These are phyloP conservation scores for Scheffersomyces lignosus DNA, from an alignment of 805 yeast genomes.

Conservation along the genomic window DNA sequence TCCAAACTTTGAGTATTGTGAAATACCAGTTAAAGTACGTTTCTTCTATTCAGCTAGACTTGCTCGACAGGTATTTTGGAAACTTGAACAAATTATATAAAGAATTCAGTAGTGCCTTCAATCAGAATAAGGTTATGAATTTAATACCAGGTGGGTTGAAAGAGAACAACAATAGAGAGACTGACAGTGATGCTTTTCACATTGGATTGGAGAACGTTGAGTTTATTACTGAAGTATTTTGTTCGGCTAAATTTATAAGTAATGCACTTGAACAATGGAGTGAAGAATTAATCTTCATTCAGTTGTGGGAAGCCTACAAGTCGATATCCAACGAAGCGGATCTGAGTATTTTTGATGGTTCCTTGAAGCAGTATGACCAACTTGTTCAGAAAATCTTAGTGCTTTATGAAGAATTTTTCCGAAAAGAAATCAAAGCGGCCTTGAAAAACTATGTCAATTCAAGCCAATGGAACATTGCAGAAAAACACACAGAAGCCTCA, in stretches of 20 bases:
- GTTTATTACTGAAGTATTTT: constrained; percentile 31
- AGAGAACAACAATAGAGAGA: constrained; percentile 28
- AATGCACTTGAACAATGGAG: constrained; percentile 38
- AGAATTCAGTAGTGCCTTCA: constrained; percentile 40
- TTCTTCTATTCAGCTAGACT: constrained; percentile 54
- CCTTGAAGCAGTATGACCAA: constrained; percentile 21
- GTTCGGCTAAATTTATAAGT: constrained; percentile 31
- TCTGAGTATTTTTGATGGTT: constrained; percentile 30
- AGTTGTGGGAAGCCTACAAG: constrained; percentile 37
- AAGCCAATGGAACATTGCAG: constrained; percentile 30
- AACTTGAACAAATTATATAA: constrained; percentile 32
- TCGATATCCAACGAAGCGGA: constrained; percentile 16
- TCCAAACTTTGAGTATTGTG: constrained; percentile 48
- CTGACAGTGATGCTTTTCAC: constrained; percentile 4
- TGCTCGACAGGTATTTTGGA: constrained; percentile 53
- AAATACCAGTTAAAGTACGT: constrained; percentile 57
- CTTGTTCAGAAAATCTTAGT: constrained; percentile 17
- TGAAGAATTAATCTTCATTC: constrained; percentile 37
- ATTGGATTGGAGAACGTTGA: constrained; percentile 28
- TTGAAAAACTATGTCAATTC: constrained; percentile 39
- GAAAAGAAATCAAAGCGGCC: constrained; percentile 28
- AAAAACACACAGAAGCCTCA: constrained; percentile 13
- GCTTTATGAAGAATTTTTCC: constrained; percentile 31
- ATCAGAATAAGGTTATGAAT: constrained; percentile 30
- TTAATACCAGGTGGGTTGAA: constrained; percentile 38